A percentile compares a stretch with the other conserved stretches of the same genome.
Conservation (phyloP, 495 filamentous ascomycete species). For the Penicillium samsonianum region DNA sequence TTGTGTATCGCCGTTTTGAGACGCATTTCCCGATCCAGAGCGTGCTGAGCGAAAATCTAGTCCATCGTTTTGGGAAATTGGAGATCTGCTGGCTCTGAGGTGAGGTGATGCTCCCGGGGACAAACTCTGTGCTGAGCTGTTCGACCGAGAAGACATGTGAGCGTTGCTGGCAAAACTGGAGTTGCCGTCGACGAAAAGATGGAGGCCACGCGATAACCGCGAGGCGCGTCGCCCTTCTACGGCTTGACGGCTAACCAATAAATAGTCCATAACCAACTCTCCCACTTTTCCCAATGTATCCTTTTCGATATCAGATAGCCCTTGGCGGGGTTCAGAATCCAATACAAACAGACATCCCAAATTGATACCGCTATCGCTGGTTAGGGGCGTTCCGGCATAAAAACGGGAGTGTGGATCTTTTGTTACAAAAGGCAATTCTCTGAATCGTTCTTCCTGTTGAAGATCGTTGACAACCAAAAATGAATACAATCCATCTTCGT, state of each 20-base stretch:
- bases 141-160: neutral
- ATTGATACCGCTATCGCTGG: slow-evolving; percentile 59
- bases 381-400: slow-evolving; percentile 47
- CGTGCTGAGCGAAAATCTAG: neutral
- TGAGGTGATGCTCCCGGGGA: neutral
- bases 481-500: slow-evolving; percentile 13
- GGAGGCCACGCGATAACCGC: slow-evolving; percentile 54
- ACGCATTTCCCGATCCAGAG: neutral
- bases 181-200: slow-evolving; percentile 52
- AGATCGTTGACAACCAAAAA: slow-evolving; percentile 36
- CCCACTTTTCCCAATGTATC: slow-evolving; percentile 43
- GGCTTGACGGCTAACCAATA: slow-evolving; percentile 50
- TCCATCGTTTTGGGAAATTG: neutral
- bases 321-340: slow-evolving; percentile 39
- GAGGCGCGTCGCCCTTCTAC: slow-evolving; percentile 49
- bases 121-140: neutral
- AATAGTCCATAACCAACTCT: slow-evolving; percentile 53
- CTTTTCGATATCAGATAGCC: slow-evolving; percentile 24
- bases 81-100: neutral
- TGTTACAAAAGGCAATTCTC: slow-evolving; percentile 31
- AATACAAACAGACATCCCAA: slow-evolving; percentile 65
- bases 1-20: neutral
- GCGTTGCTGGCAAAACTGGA: slow-evolving; percentile 22
- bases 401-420: slow-evolving; percentile 32
- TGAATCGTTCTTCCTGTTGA: slow-evolving; percentile 30